Percentiles rank a stretch among this genome's conserved stretches.
Evolutionary conservation across 306 rosid species (phyloP).

Genomic region (Cucumis hystrix): DNA sequence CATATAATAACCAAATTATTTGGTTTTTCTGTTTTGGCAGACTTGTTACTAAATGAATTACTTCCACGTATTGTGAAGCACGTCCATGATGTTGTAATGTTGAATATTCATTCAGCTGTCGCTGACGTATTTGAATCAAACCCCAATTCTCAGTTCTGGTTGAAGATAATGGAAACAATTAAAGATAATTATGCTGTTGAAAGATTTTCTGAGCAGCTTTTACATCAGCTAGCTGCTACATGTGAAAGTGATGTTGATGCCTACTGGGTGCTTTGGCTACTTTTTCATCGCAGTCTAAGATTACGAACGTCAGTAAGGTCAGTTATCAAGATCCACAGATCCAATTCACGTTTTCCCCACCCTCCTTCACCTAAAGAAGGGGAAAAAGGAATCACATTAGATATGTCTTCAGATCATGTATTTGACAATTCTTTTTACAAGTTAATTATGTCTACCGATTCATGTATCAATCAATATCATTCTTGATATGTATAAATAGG

Average conservation of each 20-base stretch:
- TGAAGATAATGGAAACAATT: slow-evolving; percentile 52
- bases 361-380: background rate
- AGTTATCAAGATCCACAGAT: slow-evolving; percentile 9
- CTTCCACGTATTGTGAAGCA: slow-evolving; percentile 37
- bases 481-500: background rate
- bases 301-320: slow-evolving; percentile 58
- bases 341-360: background rate
- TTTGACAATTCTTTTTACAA: background rate
- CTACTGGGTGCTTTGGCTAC: slow-evolving; percentile 81
- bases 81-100: slow-evolving; percentile 32
- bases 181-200: slow-evolving; percentile 60
- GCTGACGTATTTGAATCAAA: slow-evolving; percentile 31
- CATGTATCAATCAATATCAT: background rate
- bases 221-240: slow-evolving; percentile 48
- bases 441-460: background rate
- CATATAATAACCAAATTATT: slow-evolving; percentile 6
- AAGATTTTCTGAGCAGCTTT: slow-evolving; percentile 75
- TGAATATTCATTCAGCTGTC: slow-evolving; percentile 21
- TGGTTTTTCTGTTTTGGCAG: slow-evolving; percentile 31
- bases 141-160: slow-evolving; percentile 54
- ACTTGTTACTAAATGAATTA: slow-evolving; percentile 52
- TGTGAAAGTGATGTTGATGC: slow-evolving; percentile 60
- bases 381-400: background rate
- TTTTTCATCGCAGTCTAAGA: slow-evolving; percentile 38
- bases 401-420: background rate